Percentiles rank a stretch among this genome's conserved stretches.
phyloP scores from a whole-genome alignment of 371 early-diverging fungal genomes.

The Circinella minor region DNA sequence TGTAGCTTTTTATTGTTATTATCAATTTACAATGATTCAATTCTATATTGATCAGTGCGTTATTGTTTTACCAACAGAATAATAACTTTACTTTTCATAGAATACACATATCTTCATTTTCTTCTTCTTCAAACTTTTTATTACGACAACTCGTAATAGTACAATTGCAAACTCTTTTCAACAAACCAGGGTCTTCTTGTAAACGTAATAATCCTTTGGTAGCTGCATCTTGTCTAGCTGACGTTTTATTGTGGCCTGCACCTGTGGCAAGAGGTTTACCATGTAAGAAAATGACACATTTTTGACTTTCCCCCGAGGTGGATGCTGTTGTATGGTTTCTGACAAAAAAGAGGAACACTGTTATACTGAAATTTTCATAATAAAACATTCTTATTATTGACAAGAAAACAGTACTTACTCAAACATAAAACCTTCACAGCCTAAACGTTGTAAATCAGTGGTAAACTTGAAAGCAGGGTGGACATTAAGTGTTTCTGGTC shows the following conservation, averaged over 20 bases:
- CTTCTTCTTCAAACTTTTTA: neutral
- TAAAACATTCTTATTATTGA: too few species aligned
- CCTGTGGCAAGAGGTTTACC: constrained; percentile 45
- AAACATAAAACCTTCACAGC: constrained; percentile 53
- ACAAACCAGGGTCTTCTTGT: constrained; percentile 40
- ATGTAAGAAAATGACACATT: constrained; percentile 58
- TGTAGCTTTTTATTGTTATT: too few species aligned
- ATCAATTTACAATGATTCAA: too few species aligned
- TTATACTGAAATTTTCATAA: neutral
- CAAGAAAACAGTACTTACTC: constrained; percentile 30
- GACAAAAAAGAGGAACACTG: constrained; percentile 6
- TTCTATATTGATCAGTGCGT: too few species aligned
- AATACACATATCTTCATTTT: constrained; percentile 9
- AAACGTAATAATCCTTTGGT: constrained; percentile 38
- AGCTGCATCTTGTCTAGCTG: constrained; percentile 57
- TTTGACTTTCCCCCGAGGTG: constrained; percentile 35
- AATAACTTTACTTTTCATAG: too few species aligned
- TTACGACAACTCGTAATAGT: constrained; percentile 9
- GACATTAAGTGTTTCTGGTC: constrained; percentile 53
- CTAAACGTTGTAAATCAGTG: constrained; percentile 45
- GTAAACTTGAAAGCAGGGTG: constrained; percentile 58
- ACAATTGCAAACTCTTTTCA: constrained; percentile 44
- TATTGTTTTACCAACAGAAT: too few species aligned
- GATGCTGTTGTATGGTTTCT: constrained; percentile 46
- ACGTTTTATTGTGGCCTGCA: constrained; percentile 50